Conservation (phyloP, 1,284 basidiomycete genomes). For the Trichosporon asahii region DNA sequence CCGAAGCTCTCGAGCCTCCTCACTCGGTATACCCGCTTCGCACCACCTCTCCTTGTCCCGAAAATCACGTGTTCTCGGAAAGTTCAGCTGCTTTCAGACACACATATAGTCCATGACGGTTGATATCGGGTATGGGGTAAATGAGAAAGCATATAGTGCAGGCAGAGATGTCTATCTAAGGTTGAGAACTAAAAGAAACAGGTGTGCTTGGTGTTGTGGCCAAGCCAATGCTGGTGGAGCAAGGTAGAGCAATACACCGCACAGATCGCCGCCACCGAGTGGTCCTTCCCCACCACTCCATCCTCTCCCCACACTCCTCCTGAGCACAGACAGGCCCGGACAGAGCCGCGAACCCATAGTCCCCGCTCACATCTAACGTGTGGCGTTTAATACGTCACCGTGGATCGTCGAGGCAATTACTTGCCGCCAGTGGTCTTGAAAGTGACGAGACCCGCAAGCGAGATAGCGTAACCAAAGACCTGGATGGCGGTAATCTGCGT, state of each 20-base stretch:
- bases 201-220: not conserved
- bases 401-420: constrained; percentile 26
- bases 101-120: constrained; percentile 2
- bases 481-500: constrained; percentile 75
- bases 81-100: not conserved
- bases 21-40: not conserved
- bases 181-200: not conserved
- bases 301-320: not conserved
- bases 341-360: not conserved
- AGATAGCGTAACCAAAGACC: constrained; percentile 65
- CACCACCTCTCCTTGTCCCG: not conserved
- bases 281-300: not conserved
- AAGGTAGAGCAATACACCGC: not conserved
- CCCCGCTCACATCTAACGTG: not conserved
- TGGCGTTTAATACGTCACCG: not conserved
- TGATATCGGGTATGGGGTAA: not conserved
- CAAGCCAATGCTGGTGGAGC: not conserved
- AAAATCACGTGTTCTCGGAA: not conserved
- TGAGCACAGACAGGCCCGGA: not conserved
- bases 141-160: not conserved
- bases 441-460: constrained; percentile 45
- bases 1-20: not conserved
- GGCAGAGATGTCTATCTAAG: constrained; percentile 4
- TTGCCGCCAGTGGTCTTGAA: constrained; percentile 52
- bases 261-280: constrained; percentile 4